Evolutionary conservation across 306 rosid genomes (phyloP), one percentile per base, ranked within the genome.

Genomic region (Rosa rugosa): DNA sequence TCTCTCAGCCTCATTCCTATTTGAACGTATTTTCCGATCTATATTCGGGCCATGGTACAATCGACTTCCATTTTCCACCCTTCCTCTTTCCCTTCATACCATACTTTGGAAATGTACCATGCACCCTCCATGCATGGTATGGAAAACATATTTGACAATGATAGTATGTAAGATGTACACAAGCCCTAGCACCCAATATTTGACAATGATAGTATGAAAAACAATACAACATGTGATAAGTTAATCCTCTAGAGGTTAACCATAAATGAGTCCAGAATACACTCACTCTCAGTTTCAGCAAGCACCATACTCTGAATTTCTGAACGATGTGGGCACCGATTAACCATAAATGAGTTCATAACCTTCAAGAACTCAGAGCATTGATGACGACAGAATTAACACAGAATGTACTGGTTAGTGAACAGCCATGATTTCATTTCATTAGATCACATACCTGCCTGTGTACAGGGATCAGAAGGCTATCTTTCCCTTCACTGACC

Each of bases 281-380:
- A 85, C 97, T 80, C 87, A 94, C 97, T 85, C 82, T 89, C 94
- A 44, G 59, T 78, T 66, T 94, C 96, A 16, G 90, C 86, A 40
- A 92, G 90, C 81, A 84, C 93, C 76, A 92, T 83, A 74, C 96
- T 90, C 85, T 94, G 98, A 77, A 92, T 90, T 86, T 94, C 98
- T n/a, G 98, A 85, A 76, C 97, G 93, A 84, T 94, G 98, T 42
- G 97, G 97, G 50, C 98, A 94, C 67, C 92, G 92, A 70, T 89
- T 89, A 64, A 89, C 86, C 54, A 80, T 6, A 14, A 62, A 87
- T 64, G 94, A 85, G 72, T 85, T 70, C 81, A 78, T 70, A 79
- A 89, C 70, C 98, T 94, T 81, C 59, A 79, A 81, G 67, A 68
- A 69, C 51, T 51, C 75, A 69, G 59, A 79, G 51, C 46, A 75